Base-by-base conservation (phyloP, 2,329 filamentous ascomycete genomes). In the Paecilomyces formosus region DNA sequence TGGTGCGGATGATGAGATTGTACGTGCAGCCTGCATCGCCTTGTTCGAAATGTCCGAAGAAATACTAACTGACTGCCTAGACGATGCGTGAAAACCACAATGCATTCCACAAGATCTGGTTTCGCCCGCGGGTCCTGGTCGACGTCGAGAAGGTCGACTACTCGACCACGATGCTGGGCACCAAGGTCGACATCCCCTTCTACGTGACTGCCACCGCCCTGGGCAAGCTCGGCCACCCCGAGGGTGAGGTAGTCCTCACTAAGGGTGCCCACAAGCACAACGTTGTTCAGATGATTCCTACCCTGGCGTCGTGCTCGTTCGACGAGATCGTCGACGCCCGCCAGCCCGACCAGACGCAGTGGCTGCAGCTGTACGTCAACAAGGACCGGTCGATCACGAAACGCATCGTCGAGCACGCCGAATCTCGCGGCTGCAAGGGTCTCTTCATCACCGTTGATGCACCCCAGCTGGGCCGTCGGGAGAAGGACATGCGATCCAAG, bases 401-500 rank as follows among this genome's bases (percentile, higher is more conserved):
- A 76, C 85, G 85, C 63, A 97, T 99, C 66, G 89, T 99, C 54
- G 75, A 93, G 77, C 91, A 97, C 75, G 94, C 94, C 61, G 94
- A 99, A 78, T 80, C 80, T 69, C 88, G 94, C 58, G 94, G 94
- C 28, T 97, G 94, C 82, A 94, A 90, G 76, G 94, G 88, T 9
- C 85, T 99, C 18, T 99, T 99, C 81, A 97, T 99, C 78, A 99
- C 94, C 2, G 94, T 99, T 57, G 94, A 99, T 73, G 94, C 94
- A 56, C 94, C 94, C 5, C 93, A 97, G 75, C 86, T 99, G 22
- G 94, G 94, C 50, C 87, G 94, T 45, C 84, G 94, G 65, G 94
- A 99, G 76, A 99, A 97, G 79, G 94, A 97, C 73, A 97, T 97
- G 94, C 89, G 94, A 45, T 85, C 84, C 64, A 97, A 97, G 76